Conservation (phyloP, 75 land plant species). For the Sequoia sempervirens region DNA sequence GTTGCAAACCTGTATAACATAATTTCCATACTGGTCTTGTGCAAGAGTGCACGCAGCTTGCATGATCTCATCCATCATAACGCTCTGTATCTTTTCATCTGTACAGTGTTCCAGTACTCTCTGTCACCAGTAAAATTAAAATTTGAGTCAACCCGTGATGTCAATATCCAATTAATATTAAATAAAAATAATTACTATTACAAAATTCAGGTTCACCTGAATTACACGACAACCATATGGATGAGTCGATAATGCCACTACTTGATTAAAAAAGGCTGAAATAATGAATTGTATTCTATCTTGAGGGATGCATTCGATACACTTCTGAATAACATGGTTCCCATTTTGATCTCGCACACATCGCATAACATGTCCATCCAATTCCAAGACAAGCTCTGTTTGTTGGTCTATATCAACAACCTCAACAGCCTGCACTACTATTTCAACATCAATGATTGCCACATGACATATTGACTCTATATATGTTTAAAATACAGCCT, state of each 20-base stretch:
- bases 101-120: slow-evolving; percentile 73
- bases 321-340: slow-evolving; percentile 93
- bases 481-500: not conserved
- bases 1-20: slow-evolving; percentile 42
- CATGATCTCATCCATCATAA: slow-evolving; percentile 69
- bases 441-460: slow-evolving; percentile 20
- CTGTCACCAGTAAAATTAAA: slow-evolving; percentile 18
- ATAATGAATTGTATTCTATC: slow-evolving; percentile 65
- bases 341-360: slow-evolving; percentile 93
- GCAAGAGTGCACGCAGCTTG: slow-evolving; percentile 46
- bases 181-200: not conserved
- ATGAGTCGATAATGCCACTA: slow-evolving; percentile 60
- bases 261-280: slow-evolving; percentile 61
- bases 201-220: slow-evolving; percentile 31
- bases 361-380: slow-evolving; percentile 70
- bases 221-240: slow-evolving; percentile 81
- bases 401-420: slow-evolving; percentile 76
- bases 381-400: slow-evolving; percentile 54
- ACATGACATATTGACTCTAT: not conserved
- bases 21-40: slow-evolving; percentile 70
- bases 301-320: slow-evolving; percentile 74
- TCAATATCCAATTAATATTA: not conserved
- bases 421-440: slow-evolving; percentile 59
- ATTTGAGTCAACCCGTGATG: not conserved
- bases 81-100: slow-evolving; percentile 43